These are phyloP conservation scores for Solanum sparsipilum DNA, from an alignment of 257 asterid genomes.

Conservation along the genomic window DNA sequence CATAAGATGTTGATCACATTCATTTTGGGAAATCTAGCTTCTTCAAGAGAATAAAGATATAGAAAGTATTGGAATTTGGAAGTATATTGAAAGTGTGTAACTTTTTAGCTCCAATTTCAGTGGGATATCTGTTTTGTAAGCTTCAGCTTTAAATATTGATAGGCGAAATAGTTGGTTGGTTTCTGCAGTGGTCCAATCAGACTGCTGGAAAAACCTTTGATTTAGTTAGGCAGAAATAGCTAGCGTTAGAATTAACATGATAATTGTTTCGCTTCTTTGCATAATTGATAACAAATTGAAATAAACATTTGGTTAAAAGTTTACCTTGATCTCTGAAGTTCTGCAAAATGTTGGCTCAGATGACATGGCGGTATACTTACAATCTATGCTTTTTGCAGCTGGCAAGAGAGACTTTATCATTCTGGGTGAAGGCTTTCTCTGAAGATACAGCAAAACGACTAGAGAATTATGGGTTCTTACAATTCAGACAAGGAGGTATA, in stretches of 20 bases:
- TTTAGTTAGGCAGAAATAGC: not conserved
- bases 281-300: not conserved
- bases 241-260: not conserved
- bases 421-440: constrained; percentile 97
- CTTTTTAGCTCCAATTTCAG: not conserved
- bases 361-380: not conserved
- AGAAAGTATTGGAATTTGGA: not conserved
- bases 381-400: constrained; percentile 43
- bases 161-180: not conserved
- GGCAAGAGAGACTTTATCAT: constrained; percentile 87
- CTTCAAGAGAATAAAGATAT: not conserved
- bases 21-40: not conserved
- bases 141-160: not conserved
- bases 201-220: not conserved
- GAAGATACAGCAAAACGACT: constrained; percentile 99
- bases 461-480: constrained; percentile 95
- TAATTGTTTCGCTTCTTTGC: not conserved
- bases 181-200: not conserved
- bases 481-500: constrained; percentile 96
- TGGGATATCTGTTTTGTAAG: not conserved
- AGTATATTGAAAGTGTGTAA: not conserved
- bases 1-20: not conserved
- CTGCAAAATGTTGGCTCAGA: not conserved
- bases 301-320: not conserved
- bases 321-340: not conserved